Conservation (phyloP, 2,329 filamentous ascomycete genomes). For the Tolypocladium paradoxum region DNA sequence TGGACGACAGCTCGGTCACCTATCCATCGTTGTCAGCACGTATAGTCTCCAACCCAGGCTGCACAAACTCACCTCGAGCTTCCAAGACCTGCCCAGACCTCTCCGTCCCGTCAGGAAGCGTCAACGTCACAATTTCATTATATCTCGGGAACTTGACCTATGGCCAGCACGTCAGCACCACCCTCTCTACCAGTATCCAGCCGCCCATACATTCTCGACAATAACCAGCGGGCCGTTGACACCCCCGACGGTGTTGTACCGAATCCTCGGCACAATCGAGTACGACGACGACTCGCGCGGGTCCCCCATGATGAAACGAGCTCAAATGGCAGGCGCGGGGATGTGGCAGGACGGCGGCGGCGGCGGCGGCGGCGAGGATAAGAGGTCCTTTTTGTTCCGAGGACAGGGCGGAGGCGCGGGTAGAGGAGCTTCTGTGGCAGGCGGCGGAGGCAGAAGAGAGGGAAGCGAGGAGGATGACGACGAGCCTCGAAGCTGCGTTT, state of each 20-base stretch:
- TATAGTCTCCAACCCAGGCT: neutral
- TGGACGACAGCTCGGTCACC: constrained; percentile 91
- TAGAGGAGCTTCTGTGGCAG: neutral
- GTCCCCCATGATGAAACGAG: constrained; percentile 36
- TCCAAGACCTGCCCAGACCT: constrained; percentile 93
- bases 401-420: constrained; percentile 1
- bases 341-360: constrained; percentile 5
- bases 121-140: constrained; percentile 96
- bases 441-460: constrained; percentile 4
- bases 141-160: constrained; percentile 96
- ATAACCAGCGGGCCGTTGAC: constrained; percentile 97
- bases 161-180: constrained; percentile 13
- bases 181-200: neutral
- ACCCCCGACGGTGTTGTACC: constrained; percentile 97
- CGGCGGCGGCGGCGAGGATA: constrained; percentile 1
- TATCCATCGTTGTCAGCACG: constrained; percentile 23
- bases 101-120: constrained; percentile 87
- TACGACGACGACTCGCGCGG: constrained; percentile 49
- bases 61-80: constrained; percentile 63
- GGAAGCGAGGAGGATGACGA: constrained; percentile 8
- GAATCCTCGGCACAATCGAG: constrained; percentile 52
- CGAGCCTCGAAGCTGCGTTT: constrained; percentile 8
- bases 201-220: constrained; percentile 67
- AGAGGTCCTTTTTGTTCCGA: neutral
- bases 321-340: constrained; percentile 5